These are phyloP conservation scores for Colletotrichum sp. DNA, from an alignment of 2,329 filamentous ascomycete species.

Conservation along the genomic window DNA sequence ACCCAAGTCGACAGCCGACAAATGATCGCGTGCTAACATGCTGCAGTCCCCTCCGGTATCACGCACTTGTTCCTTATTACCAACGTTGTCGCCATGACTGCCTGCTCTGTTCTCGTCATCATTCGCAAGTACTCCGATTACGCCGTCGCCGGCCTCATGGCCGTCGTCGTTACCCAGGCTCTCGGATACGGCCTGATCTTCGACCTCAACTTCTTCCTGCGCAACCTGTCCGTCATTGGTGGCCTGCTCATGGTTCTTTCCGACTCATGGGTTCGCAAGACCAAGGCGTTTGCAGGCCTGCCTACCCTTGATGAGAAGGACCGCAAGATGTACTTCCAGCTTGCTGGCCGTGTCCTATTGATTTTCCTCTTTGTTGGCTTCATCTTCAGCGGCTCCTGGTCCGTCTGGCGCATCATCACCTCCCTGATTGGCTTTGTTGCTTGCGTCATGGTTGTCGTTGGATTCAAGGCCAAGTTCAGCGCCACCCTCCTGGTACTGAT, in stretches of 20 bases:
- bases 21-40: conserved; percentile 5
- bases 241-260: conserved; percentile 97
- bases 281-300: conserved; percentile 92
- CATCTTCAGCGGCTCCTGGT: conserved; percentile 94
- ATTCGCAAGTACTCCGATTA: conserved; percentile 91
- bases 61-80: conserved; percentile 91
- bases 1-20: not conserved
- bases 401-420: conserved; percentile 83
- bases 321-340: conserved; percentile 99
- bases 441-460: conserved; percentile 98
- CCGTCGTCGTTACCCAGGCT: conserved; percentile 90
- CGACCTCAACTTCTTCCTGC: conserved; percentile 99
- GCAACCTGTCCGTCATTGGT: conserved; percentile 96
- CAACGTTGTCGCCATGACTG: conserved; percentile 88
- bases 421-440: conserved; percentile 86
- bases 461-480: conserved; percentile 99
- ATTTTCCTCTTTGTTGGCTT: conserved; percentile 99
- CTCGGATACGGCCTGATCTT: conserved; percentile 98
- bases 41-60: conserved; percentile 80
- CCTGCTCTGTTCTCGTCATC: conserved; percentile 87
- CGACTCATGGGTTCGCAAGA: conserved; percentile 97
- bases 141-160: conserved; percentile 88
- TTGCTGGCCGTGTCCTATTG: conserved; percentile 90
- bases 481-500: conserved; percentile 94
- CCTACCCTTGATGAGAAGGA: conserved; percentile 98